Percentiles rank a stretch among this genome's conserved stretches.
These are phyloP conservation scores for Podospora fimiseda DNA, from an alignment of 495 filamentous ascomycete genomes.

Conservation along the genomic window DNA sequence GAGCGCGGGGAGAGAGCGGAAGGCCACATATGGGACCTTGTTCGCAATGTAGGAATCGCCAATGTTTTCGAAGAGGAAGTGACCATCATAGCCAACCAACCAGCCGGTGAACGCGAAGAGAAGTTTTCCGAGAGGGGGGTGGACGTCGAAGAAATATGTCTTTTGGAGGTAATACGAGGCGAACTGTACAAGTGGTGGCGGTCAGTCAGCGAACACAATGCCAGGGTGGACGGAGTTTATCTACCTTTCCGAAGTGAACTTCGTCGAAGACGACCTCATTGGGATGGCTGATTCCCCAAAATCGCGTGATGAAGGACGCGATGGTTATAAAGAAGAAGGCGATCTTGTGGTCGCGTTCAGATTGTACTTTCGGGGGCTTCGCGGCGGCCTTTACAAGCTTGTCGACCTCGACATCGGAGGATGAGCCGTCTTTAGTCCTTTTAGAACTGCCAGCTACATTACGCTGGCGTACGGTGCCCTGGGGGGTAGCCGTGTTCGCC, in stretches of 20 bases:
- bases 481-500: conserved; percentile 26
- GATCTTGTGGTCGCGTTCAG: conserved; percentile 80
- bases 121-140: conserved; percentile 91
- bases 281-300: conserved; percentile 90
- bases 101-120: conserved; percentile 92
- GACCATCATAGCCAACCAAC: conserved; percentile 91
- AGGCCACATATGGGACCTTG: conserved; percentile 94
- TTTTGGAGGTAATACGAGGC: conserved; percentile 95
- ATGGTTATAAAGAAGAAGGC: conserved; percentile 70
- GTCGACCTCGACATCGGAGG: conserved; percentile 44
- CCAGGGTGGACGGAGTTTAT: conserved; percentile 10
- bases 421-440: conserved; percentile 37
- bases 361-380: conserved; percentile 13
- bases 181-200: conserved; percentile 49
- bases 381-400: conserved; percentile 30
- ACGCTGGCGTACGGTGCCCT: conserved; percentile 49
- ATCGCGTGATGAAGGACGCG: conserved; percentile 83
- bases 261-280: conserved; percentile 98
- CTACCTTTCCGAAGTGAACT: conserved; percentile 98
- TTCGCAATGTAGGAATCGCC: conserved; percentile 97
- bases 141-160: conserved; percentile 99
- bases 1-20: conserved; percentile 86
- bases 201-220: conserved; percentile 8
- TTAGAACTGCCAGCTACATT: conserved; percentile 41
- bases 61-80: conserved; percentile 98